Base-by-base conservation (phyloP, 495 filamentous ascomycete species). In the Tuber aestivum region DNA sequence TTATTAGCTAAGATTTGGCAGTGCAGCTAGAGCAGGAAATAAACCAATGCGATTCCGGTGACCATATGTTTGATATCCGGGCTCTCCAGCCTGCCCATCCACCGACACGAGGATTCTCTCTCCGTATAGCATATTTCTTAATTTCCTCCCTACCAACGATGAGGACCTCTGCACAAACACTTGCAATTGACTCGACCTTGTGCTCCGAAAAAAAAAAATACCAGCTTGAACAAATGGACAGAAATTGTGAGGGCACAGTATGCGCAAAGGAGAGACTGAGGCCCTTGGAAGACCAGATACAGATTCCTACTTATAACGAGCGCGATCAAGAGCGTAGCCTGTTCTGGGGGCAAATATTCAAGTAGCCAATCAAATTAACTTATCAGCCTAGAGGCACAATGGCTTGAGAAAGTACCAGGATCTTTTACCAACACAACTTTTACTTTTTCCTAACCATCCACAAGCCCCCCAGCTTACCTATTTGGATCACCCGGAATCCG, bases 61-160 rank as follows among this genome's bases (percentile, higher is more conserved):
- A 21, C 65, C 69, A 50, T 79, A 70, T 21, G 75, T 50, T 35
- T 77, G 76, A 38, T 8, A 69, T 21, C 74, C 76, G 5, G 75
- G 41, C 7, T 69, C 21, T 3, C 76, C 76, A 27, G 41, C 75
- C 41, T 18, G 12, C 0, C 76, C 76, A 18, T 78, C 76, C 12
- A 70, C 76, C 3, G 76, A 77, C 18, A 78, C 69, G 14, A 77
- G 10, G 23, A 78, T 45, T 45, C 18, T 77, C n/a, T 76, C 71
- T 37, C 21, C 71, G 23, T 23, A 38, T 37, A 48, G 32, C 71
- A 73, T 73, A 9, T 61, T 61, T 61, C 50, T 27, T 61, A 14
- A n/a, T 10, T 23, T 14, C 48, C 48, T 50, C 48, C 12, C 2
- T 61, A 14, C 50, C 3, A 12, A 23, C 8, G n/a, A 48, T 48